These are phyloP conservation scores for Solanum piurae DNA, from an alignment of 257 asterid genomes.

Conservation along the genomic window DNA sequence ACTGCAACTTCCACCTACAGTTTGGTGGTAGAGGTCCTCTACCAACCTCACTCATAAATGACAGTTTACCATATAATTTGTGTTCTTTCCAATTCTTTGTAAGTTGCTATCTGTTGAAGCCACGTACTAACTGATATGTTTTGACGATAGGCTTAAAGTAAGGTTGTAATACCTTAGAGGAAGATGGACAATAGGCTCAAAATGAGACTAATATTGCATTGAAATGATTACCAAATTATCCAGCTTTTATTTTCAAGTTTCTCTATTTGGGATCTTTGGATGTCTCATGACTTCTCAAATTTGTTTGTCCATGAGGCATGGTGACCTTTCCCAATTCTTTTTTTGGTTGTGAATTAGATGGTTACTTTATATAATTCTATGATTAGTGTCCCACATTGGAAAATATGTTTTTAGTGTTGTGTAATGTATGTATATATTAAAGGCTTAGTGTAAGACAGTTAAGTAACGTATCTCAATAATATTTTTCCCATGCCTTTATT, in stretches of 20 bases:
- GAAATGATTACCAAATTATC: not conserved
- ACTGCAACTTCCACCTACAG: not conserved
- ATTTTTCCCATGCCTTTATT: not conserved
- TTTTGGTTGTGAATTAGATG: not conserved
- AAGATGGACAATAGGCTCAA: not conserved
- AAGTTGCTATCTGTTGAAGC: not conserved
- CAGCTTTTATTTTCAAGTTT: not conserved
- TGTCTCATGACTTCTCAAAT: not conserved
- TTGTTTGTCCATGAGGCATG: conserved; percentile 1
- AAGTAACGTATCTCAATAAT: not conserved
- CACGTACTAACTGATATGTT: not conserved
- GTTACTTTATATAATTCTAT: not conserved
- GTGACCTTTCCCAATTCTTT: not conserved
- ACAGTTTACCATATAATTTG: not conserved
- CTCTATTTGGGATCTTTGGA: not conserved
- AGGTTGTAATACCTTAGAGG: not conserved
- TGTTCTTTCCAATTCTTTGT: not conserved
- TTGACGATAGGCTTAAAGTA: not conserved
- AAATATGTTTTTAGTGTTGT: not conserved
- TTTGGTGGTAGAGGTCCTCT: not conserved
- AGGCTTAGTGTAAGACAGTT: not conserved
- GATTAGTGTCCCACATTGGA: not conserved
- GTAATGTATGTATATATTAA: not conserved
- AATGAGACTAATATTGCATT: not conserved
- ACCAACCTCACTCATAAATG: not conserved